Conservation (phyloP, 495 filamentous ascomycete genomes). For the Delitschia confertaspora region DNA sequence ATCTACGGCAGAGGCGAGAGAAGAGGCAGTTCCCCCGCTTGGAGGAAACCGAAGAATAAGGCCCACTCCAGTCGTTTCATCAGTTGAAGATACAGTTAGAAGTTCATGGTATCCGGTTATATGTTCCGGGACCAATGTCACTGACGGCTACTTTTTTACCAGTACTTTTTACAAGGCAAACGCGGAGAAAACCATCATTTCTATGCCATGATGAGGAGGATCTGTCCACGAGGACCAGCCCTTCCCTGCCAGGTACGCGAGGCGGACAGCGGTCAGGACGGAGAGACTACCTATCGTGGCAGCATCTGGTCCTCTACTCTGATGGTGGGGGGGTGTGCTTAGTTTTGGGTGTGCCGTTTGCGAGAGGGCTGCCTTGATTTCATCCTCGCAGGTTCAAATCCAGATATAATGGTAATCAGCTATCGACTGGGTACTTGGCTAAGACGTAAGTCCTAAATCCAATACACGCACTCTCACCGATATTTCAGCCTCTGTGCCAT, state of each 20-base stretch:
- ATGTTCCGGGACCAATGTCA: conserved; percentile 5
- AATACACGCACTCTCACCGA: conserved; percentile 17
- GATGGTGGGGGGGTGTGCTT: too few species aligned
- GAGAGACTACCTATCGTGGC: conserved; percentile 23
- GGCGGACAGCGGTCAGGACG: conserved; percentile 13
- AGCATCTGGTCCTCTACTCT: too few species aligned
- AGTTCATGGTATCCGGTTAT: background rate
- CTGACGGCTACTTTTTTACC: conserved; percentile 6
- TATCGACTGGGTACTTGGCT: conserved; percentile 7
- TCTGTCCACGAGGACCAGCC: background rate
- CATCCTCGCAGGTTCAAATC: conserved; percentile 14
- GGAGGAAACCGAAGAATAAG: too few species aligned
- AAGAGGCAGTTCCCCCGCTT: too few species aligned
- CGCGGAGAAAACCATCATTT: too few species aligned
- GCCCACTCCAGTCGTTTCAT: too few species aligned
- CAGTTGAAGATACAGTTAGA: background rate
- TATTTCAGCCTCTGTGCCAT: conserved; percentile 24
- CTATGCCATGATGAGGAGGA: background rate
- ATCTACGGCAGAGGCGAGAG: too few species aligned
- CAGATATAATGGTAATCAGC: conserved; percentile 24
- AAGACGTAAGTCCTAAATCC: background rate
- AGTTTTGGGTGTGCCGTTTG: too few species aligned
- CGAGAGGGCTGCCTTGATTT: conserved; percentile 17
- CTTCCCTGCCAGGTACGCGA: conserved; percentile 11
- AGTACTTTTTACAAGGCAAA: too few species aligned